Evolutionary conservation across 805 yeast species (phyloP).

Genomic region (Sungouiozyma ichnusensis): DNA sequence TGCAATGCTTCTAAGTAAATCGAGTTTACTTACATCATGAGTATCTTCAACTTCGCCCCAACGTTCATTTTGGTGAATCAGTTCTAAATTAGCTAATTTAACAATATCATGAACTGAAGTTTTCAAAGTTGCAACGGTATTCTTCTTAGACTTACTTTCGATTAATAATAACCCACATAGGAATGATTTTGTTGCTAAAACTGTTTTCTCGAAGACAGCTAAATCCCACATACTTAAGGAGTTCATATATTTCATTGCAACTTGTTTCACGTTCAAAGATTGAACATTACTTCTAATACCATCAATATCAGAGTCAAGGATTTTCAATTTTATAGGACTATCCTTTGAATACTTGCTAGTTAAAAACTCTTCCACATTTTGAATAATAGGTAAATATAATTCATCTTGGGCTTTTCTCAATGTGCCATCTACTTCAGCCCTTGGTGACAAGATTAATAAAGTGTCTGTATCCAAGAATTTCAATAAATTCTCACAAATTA

Average conservation of each 20-base stretch:
- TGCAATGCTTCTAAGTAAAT: constrained; percentile 70
- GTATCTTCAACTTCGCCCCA: constrained; percentile 99
- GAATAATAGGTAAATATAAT: constrained; percentile 63
- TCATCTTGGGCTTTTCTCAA: constrained; percentile 73
- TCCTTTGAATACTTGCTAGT: constrained; percentile 25
- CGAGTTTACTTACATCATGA: constrained; percentile 93
- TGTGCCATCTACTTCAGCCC: constrained; percentile 69
- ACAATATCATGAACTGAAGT: constrained; percentile 60
- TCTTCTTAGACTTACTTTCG: constrained; percentile 30
- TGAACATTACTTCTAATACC: constrained; percentile 80
- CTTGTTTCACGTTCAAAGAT: constrained; percentile 42
- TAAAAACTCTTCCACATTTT: constrained; percentile 51
- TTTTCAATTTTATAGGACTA: constrained; percentile 34
- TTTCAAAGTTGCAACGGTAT: constrained; percentile 16
- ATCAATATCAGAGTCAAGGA: constrained; percentile 69
- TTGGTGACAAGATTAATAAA: constrained; percentile 73
- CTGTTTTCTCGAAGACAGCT: constrained; percentile 85
- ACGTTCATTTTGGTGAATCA: constrained; percentile 68
- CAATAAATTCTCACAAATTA: constrained; percentile 49
- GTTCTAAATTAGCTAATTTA: constrained; percentile 70
- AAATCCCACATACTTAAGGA: constrained; percentile 62
- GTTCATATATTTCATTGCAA: constrained; percentile 56
- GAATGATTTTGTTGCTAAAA: constrained; percentile 75
- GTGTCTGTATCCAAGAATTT: constrained; percentile 93
- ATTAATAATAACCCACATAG: constrained; percentile 67